Base-by-base conservation (phyloP, 108 stramenopile species). In the Pseudonitzschia delicatissima region DNA sequence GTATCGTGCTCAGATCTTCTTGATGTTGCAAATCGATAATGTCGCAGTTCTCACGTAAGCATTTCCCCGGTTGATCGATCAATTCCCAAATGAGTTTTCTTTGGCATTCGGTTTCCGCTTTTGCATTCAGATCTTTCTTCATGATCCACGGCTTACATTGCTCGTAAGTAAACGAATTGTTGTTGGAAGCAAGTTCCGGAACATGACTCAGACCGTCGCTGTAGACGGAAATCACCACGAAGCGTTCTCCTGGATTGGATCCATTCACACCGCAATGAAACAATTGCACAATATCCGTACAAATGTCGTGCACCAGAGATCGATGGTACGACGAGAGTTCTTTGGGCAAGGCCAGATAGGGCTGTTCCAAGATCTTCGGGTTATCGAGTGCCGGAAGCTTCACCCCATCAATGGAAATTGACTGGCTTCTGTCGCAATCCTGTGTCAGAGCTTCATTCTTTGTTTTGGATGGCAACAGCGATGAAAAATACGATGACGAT, bases 81-180 rank as follows among this genome's bases (percentile, higher is more conserved):
- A 78, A 28, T 13, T 57, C 35, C 37, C 79, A 57, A 37, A 78
- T 71, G 5, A 50, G 20, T 51, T 45, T 62, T 0, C 47, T 57
- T 26, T 72, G 71, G 2, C 57, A 20, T 39, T 63, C 53, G 18
- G 85, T 88, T 40, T 61, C 66, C 28, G 60, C 39, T 51, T 72
- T 60, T 13, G 44, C 13, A 59, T 67, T 57, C 18, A n/a, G 20
- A 20, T 64, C 32, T 18, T 51, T 64, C 11, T 62, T 77, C 70
- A 70, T 72, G 36, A 77, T 83, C 92, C 92, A 93, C 37, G 92
- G 92, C 47, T 64, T 62, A 65, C 73, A 66, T 3, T 50, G 21
- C 8, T 49, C 50, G n/a, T 5, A 26, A 48, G 47, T 13, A 21
- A 58, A 9, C 12, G 39, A 15, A 29, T 17, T 0, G 32, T 33